phyloP scores from a whole-genome alignment of 257 asterid species.

The Solanum paucissectum region DNA sequence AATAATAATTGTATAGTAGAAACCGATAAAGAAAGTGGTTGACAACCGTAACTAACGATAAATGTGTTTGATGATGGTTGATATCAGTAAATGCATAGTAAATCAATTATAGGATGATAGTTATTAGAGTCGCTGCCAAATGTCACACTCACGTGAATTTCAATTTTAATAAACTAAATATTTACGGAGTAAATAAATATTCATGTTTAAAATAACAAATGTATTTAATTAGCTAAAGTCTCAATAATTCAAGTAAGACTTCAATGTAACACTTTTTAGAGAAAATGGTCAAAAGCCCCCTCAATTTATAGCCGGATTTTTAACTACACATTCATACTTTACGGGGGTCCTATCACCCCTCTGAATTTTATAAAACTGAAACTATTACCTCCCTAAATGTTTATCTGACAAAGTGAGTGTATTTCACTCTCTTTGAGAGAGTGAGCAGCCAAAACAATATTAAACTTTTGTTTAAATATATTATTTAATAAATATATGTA shows the following conservation, averaged over 20 bases:
- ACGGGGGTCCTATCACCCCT: too few relatives aligned
- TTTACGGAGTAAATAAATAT: not conserved
- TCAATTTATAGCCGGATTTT: too few relatives aligned
- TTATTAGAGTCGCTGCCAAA: not conserved
- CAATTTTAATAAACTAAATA: not conserved
- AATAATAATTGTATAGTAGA: not conserved
- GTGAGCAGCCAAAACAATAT: too few relatives aligned
- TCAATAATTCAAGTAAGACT: not conserved
- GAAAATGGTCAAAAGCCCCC: too few relatives aligned
- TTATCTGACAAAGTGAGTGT: too few relatives aligned
- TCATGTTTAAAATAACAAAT: not conserved
- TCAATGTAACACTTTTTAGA: not conserved
- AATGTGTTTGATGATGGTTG: not conserved
- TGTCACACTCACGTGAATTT: not conserved
- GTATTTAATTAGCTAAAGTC: not conserved
- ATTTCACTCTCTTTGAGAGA: too few relatives aligned
- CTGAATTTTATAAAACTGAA: too few relatives aligned
- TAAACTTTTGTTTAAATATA: too few relatives aligned
- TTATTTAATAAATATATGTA: too few relatives aligned
- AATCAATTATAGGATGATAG: not conserved
- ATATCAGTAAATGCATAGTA: not conserved
- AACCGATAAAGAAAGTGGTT: not conserved
- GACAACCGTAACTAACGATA: not conserved
- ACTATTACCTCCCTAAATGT: too few relatives aligned
- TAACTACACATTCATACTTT: too few relatives aligned